Base-by-base conservation (phyloP, 2,329 filamentous ascomycete genomes). In the Monilinia polystroma region DNA sequence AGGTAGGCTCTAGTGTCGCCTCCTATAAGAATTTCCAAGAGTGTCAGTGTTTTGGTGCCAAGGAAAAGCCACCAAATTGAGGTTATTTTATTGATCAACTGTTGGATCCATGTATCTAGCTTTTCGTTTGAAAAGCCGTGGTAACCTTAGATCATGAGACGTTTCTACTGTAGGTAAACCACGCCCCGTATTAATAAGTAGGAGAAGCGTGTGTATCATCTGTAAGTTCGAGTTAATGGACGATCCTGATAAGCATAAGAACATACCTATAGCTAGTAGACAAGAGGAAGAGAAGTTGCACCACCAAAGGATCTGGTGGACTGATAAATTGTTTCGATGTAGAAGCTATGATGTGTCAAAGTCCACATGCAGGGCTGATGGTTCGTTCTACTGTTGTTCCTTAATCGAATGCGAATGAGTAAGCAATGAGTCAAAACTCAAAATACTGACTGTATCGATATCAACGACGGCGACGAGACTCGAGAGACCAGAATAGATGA, bases 41-140 rank as follows among this genome's bases (percentile, higher is more conserved):
- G 57, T 49, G 58, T 51, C 58, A 51, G 58, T 49, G 58, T 60
- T 60, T 29, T 60, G 45, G 23, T 60, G 58, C 45, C 58, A 60
- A 60, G 58, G 35, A 38, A 23, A n/a, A 60, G 35, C 2, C 45
- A 18, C n/a, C 32, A 60, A 29, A 38, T 51, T 51, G 57, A 38
- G 20, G 43, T 23, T 60, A 16, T 3, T 49, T n/a, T n/a, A 59
- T 60, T 49, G 32, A 35, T 35, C 32, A 35, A 35, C 32, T 35
- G 32, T 35, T 35, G 32, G 56, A 41, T 41, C 38, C 54, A 35
- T 26, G 18, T 56, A n/a, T 26, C 1, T 5, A 59, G 26, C 56
- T 47, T 47, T 59, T 32, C 56, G 56, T 59, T 59, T 59, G 56
- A 47, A 59, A 43, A n/a, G 32, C 32, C 32, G 32, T 35, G 32